A percentile compares a stretch with the other conserved stretches of the same genome.
These are phyloP conservation scores for Rhizopus microsporus DNA, from an alignment of 371 early-diverging fungal genomes.

Conservation along the genomic window DNA sequence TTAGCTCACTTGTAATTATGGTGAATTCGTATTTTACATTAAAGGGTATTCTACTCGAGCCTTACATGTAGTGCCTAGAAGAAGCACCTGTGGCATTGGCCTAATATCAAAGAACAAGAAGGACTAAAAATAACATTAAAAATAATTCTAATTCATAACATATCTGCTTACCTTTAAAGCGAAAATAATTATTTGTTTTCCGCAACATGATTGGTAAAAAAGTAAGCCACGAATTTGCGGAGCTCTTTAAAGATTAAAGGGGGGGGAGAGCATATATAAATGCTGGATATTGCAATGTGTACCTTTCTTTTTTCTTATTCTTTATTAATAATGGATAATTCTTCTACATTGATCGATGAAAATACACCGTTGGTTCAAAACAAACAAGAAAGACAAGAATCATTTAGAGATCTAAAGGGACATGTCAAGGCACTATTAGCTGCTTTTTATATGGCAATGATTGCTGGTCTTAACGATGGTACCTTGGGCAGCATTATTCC, in stretches of 20 bases:
- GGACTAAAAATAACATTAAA: too few relatives aligned
- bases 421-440: slow-evolving; percentile 15
- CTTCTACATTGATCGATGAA: slow-evolving; percentile 2
- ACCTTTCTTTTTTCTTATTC: neutral
- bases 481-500: slow-evolving; percentile 36
- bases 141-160: too few relatives aligned
- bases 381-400: slow-evolving; percentile 15
- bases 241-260: neutral
- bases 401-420: slow-evolving; percentile 17
- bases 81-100: too few relatives aligned
- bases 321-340: slow-evolving; percentile 2
- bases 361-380: slow-evolving; percentile 11
- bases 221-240: too few relatives aligned
- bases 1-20: too few relatives aligned
- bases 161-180: too few relatives aligned
- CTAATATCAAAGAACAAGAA: too few relatives aligned
- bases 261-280: neutral
- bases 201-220: too few relatives aligned
- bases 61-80: too few relatives aligned
- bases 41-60: too few relatives aligned
- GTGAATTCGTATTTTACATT: too few relatives aligned
- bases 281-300: neutral
- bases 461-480: slow-evolving; percentile 38
- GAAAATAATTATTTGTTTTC: too few relatives aligned
- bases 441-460: slow-evolving; percentile 24